Evolutionary conservation across 257 asterid genomes (phyloP).

Genomic region (Ballota nigra): DNA sequence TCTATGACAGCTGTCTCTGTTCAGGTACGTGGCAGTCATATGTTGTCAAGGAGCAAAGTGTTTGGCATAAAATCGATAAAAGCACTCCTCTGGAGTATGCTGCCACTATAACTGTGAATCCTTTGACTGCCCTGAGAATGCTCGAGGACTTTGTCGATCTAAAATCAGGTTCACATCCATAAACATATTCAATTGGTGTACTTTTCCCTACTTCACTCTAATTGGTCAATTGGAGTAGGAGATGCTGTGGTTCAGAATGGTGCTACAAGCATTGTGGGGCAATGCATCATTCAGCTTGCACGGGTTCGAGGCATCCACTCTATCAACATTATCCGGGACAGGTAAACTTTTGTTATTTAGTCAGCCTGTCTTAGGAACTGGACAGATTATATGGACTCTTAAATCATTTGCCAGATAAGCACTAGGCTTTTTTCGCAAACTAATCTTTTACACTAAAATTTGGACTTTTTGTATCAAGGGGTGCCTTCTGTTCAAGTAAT

Average conservation of each 20-base stretch:
- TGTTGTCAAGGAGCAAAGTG: conserved; percentile 70
- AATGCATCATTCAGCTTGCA: conserved; percentile 92
- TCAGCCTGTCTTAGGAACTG: not conserved
- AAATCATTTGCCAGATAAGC: not conserved
- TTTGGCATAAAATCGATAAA: conserved; percentile 82
- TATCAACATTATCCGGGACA: conserved; percentile 83
- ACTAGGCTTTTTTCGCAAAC: not conserved
- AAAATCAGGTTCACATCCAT: conserved; percentile 51
- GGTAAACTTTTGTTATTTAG: conserved; percentile 41
- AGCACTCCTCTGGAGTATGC: conserved; percentile 82
- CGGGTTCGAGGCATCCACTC: conserved; percentile 69
- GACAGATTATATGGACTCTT: conserved; percentile 7
- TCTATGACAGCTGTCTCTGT: conserved; percentile 33
- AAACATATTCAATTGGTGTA: not conserved
- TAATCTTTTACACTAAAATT: not conserved
- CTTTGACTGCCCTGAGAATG: conserved; percentile 90
- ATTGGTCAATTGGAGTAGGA: conserved; percentile 46
- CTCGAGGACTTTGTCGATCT: conserved; percentile 83
- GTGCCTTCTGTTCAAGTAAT: not conserved
- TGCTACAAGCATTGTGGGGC: conserved; percentile 97
- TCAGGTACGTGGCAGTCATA: conserved; percentile 98
- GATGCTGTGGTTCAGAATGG: conserved; percentile 94
- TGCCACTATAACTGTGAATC: conserved; percentile 86
- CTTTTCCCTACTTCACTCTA: conserved; percentile 12
- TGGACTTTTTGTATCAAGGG: not conserved